Evolutionary conservation across 495 filamentous ascomycete species (phyloP), one percentile per base, ranked within the genome.

Genomic region (Aspergillus carlsbadensis): DNA sequence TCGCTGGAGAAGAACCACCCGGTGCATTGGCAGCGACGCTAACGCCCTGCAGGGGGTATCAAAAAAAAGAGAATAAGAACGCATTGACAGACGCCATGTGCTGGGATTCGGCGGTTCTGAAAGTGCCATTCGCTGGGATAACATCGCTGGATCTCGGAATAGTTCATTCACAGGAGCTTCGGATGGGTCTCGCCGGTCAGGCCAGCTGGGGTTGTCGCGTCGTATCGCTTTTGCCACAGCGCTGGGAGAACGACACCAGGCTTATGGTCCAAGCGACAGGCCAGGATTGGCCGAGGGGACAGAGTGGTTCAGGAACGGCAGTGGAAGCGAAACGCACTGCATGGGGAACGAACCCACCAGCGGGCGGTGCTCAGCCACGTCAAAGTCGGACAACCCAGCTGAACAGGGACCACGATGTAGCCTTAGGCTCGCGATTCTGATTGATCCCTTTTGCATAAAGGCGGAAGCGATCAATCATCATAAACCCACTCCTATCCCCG

Each of bases 121-220:
- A 42, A 4, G 20, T n/a, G 14, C 34, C 31, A 44, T 53, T 53
- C 39, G 47, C 21, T 36, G 45, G 14, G 4, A 36, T 17, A 29
- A 14, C 31, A 36, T 49, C 5, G 31, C 31, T 36, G 2, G 31
- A 36, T 21, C 45, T 21, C 45, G 45, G 45, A 49, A 36, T 49
- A 49, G 45, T 49, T 49, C 45, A 49, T 17, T 29, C 13, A 45
- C 42, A 20, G 21, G 29, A 49, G 45, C 29, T 49, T 50, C 36
- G 36, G 36, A 18, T n/a, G 53, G 43, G 35, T 47, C 52, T 53
- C 31, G 50, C 35, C 29, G 54, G 20, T 57, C 15, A 43, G 35
- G 45, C 54, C 54, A 57, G 54, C 54, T 57, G 54, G 54, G 45
- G 45, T 57, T 22, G 37, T 33, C 39, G 37, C 31, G 17, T 52